phyloP scores from a whole-genome alignment of 1,284 basidiomycete genomes.

The Thecaphora frezii region DNA sequence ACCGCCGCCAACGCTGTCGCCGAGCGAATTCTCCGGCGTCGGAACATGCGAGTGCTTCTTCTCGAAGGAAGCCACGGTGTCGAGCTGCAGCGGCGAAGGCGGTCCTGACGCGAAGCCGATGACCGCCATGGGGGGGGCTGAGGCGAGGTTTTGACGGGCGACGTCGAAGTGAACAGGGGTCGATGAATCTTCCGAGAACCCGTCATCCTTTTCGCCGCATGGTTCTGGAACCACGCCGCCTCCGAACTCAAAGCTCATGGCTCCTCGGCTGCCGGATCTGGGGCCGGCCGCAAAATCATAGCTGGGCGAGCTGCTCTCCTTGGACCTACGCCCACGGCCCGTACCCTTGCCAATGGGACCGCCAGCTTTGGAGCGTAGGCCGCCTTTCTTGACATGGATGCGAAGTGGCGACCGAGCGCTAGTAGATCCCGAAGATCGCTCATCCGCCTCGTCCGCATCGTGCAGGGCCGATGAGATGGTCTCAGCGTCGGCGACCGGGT shows the following conservation, averaged over 20 bases:
- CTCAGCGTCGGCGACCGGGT: conserved; percentile 7
- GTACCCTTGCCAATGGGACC: background rate
- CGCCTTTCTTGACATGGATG: background rate
- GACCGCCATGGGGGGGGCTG: background rate
- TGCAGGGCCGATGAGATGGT: background rate
- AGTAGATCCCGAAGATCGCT: background rate
- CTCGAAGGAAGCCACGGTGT: background rate
- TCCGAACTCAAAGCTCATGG: conserved; percentile 23
- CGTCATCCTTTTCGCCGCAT: background rate
- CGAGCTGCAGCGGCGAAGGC: background rate
- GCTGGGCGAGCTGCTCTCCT: background rate
- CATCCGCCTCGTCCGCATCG: too few species aligned
- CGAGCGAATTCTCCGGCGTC: background rate
- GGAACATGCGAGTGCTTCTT: background rate
- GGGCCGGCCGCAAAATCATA: conserved; percentile 23
- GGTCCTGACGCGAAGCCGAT: background rate
- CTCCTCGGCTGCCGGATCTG: conserved; percentile 15
- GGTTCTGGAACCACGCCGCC: conserved; percentile 28
- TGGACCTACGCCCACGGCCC: background rate
- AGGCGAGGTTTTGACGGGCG: too few species aligned
- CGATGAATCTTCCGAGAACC: background rate
- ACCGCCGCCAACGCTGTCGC: background rate
- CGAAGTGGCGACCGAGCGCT: background rate
- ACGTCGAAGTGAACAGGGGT: background rate
- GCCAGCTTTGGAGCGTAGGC: background rate